phyloP scores from a whole-genome alignment of 306 rosid species.

The Castanea crenata region DNA sequence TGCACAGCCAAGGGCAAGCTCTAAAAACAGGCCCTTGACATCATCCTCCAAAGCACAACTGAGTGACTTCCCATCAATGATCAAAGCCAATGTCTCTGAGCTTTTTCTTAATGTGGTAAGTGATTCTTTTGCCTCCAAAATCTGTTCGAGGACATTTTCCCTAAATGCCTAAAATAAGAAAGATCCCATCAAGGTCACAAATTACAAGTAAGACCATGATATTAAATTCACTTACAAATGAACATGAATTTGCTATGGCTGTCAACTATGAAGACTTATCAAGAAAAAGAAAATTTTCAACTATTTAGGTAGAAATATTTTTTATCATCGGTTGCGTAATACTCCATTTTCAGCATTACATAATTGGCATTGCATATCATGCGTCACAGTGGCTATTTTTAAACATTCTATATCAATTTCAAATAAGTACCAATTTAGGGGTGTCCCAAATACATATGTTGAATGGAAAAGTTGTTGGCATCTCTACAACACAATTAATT shows the following conservation, averaged over 20 bases:
- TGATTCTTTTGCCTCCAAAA: slow-evolving; percentile 51
- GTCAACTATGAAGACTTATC: not conserved
- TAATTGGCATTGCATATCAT: too few relatives aligned
- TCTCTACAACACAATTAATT: too few relatives aligned
- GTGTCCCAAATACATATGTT: too few relatives aligned
- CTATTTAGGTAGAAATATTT: too few relatives aligned
- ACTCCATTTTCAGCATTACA: too few relatives aligned
- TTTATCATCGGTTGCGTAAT: too few relatives aligned
- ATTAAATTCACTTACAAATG: not conserved
- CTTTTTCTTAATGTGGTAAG: slow-evolving; percentile 38
- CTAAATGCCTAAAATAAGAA: slow-evolving; percentile 60
- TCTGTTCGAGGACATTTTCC: slow-evolving; percentile 64
- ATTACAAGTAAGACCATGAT: not conserved
- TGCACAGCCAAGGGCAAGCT: slow-evolving; percentile 89
- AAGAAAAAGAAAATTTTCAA: too few relatives aligned
- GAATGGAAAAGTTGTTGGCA: too few relatives aligned
- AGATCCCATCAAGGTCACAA: slow-evolving; percentile 24
- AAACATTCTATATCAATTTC: too few relatives aligned
- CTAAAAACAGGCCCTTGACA: slow-evolving; percentile 70
- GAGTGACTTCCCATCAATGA: slow-evolving; percentile 95
- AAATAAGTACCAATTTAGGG: too few relatives aligned
- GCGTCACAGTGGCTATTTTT: too few relatives aligned
- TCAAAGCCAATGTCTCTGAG: slow-evolving; percentile 76
- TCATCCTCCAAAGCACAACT: slow-evolving; percentile 79
- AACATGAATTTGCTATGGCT: not conserved